A percentile compares a stretch with the other conserved stretches of the same genome.
These are phyloP conservation scores for Fusarium siculi DNA, from an alignment of 2,329 filamentous ascomycete species.

Conservation along the genomic window DNA sequence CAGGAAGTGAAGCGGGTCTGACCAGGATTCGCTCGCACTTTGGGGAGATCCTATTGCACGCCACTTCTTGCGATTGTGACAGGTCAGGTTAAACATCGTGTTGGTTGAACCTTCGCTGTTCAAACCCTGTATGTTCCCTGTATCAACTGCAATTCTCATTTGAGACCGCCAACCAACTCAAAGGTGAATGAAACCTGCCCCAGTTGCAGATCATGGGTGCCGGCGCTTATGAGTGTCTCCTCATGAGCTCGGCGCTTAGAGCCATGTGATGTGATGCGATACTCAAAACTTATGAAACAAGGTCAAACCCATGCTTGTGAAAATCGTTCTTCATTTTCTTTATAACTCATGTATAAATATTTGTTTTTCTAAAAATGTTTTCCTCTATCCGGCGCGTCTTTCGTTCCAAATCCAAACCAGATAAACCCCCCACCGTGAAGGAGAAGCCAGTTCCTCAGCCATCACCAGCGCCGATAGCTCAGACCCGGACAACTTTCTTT, in stretches of 20 bases:
- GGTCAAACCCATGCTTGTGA: too few relatives aligned
- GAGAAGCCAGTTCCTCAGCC: background rate
- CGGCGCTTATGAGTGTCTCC: too few relatives aligned
- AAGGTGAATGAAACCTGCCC: background rate
- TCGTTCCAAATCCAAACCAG: background rate
- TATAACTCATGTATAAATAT: too few relatives aligned
- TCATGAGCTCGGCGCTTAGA: too few relatives aligned
- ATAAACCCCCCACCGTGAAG: background rate
- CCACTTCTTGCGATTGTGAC: background rate
- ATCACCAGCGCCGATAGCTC: accelerated
- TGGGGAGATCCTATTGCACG: too few relatives aligned
- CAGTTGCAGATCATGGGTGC: background rate
- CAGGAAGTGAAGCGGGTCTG: too few relatives aligned
- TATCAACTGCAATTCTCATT: background rate
- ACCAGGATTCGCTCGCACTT: too few relatives aligned
- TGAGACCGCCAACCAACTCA: background rate
- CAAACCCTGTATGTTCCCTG: background rate
- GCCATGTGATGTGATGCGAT: too few relatives aligned
- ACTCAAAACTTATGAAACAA: too few relatives aligned
- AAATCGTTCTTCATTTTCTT: too few relatives aligned
- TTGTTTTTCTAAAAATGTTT: background rate
- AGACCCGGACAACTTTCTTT: background rate
- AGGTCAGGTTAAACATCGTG: background rate
- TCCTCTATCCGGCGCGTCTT: slow-evolving; percentile 3
- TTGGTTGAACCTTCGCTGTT: background rate